Base-by-base conservation (phyloP, 2,329 filamentous ascomycete genomes). In the Diplodia seriata region DNA sequence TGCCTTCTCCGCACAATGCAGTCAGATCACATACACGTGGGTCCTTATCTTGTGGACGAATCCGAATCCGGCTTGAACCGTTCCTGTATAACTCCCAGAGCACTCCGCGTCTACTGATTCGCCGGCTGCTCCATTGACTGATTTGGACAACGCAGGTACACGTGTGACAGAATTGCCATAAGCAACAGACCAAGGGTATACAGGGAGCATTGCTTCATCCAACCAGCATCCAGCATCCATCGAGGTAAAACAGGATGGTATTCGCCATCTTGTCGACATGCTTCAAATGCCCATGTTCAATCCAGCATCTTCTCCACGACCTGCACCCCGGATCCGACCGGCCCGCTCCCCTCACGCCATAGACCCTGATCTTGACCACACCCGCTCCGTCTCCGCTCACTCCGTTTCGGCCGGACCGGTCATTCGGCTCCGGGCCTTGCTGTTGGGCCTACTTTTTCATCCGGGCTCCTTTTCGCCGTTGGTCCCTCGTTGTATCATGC, bases 261-360 rank as follows among this genome's bases (percentile, higher is more conserved):
- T n/a, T 43, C 40, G 5, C 14, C 40, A 15, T 43, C 40, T 15
- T 20, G 23, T 47, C 43, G 43, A n/a, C 7, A 47, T 20, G 18
- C 18, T n/a, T 47, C 43, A 20, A 20, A 47, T 8, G 43, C 33
- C 23, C 33, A 36, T 11, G 11, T 36, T 12, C 33, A 14, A 11
- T 12, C 33, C 33, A 36, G 33, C 33, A 36, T 47, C 18, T 47
- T 47, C 43, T 47, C 43, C 43, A 47, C n/a, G 18, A 47, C 43
- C 43, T 47, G 40, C 15, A 14, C 26, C 40, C 40, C 57, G 57
- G 57, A 62, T 33, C 40, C 36, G 15, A 62, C 40, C 57, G 57
- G 57, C 57, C 40, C 40, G 36, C n/a, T 1, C 55, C 40, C 26
- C 23, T 62, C 57, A 62, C 40, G 57, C 57, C 40, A 50, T 43